phyloP scores from a whole-genome alignment of 352 stramenopile genomes.

The Aphanomyces invadans region DNA sequence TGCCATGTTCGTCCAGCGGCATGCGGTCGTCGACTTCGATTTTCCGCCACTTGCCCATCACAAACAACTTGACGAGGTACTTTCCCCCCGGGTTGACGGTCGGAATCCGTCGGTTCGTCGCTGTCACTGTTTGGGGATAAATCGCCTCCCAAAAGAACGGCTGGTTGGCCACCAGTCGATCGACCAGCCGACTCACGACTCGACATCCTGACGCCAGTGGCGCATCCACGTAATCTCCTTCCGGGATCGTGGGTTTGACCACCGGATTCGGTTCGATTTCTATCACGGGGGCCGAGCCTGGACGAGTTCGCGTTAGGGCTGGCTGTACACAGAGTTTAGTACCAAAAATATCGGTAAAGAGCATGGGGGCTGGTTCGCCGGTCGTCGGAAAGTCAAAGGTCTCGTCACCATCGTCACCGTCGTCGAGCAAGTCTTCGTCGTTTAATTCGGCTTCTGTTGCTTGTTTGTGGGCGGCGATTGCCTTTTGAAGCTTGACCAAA shows the following conservation, averaged over 20 bases:
- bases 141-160: constrained; percentile 68
- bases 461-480: constrained; percentile 63
- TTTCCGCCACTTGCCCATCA: constrained; percentile 60
- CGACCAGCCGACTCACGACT: constrained; percentile 50
- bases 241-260: constrained; percentile 46
- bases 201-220: constrained; percentile 63
- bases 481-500: constrained; percentile 32
- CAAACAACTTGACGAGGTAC: constrained; percentile 64
- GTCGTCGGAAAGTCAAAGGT: constrained; percentile 13
- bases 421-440: constrained; percentile 59
- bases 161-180: constrained; percentile 17
- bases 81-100: constrained; percentile 66
- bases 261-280: constrained; percentile 47
- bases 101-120: constrained; percentile 28
- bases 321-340: too few relatives aligned
- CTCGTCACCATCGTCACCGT: constrained; percentile 56
- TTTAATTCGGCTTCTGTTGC: constrained; percentile 35
- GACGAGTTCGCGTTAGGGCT: too few relatives aligned
- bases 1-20: constrained; percentile 40
- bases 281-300: constrained; percentile 40
- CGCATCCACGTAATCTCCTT: constrained; percentile 56
- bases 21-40: constrained; percentile 66
- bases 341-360: constrained; percentile 24
- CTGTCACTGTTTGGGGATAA: constrained; percentile 42
- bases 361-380: neutral